These are phyloP conservation scores for Colletotrichum echinochloae DNA, from an alignment of 2,329 filamentous ascomycete species.

Conservation along the genomic window DNA sequence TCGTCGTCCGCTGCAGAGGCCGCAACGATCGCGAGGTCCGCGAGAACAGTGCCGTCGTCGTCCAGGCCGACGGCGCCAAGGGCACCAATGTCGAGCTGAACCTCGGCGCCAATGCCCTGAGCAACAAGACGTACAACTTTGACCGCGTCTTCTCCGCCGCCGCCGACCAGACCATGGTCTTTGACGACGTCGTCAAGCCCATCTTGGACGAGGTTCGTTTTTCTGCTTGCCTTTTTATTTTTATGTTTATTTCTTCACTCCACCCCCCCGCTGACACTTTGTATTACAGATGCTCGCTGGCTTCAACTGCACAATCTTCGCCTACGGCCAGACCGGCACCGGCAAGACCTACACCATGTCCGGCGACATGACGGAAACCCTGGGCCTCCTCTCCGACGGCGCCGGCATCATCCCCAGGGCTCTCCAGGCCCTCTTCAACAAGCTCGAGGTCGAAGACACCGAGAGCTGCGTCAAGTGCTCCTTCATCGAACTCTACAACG, in stretches of 20 bases:
- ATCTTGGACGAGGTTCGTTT: conserved; percentile 86
- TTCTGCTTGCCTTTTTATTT: too few relatives aligned
- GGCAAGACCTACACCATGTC: conserved; percentile 99
- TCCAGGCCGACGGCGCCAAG: conserved; percentile 88
- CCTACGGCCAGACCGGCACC: conserved; percentile 97
- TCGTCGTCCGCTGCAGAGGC: conserved; percentile 93
- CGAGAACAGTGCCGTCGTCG: conserved; percentile 94
- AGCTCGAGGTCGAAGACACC: conserved; percentile 80
- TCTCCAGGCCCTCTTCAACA: conserved; percentile 86
- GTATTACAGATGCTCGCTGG: conserved; percentile 87
- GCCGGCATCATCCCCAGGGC: conserved; percentile 96
- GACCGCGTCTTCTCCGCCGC: conserved; percentile 97
- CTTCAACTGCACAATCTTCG: conserved; percentile 98
- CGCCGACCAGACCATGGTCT: conserved; percentile 92
- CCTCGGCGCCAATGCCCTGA: conserved; percentile 92
- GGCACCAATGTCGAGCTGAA: conserved; percentile 86
- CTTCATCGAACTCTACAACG: conserved; percentile 98
- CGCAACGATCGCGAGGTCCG: conserved; percentile 91
- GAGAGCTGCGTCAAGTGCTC: conserved; percentile 97
- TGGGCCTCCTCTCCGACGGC: conserved; percentile 87
- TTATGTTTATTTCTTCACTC: conserved; percentile 41
- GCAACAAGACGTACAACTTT: conserved; percentile 96
- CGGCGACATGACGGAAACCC: conserved; percentile 90
- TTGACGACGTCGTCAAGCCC: conserved; percentile 93
- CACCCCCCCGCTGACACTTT: conserved; percentile 19